A percentile compares a stretch with the other conserved stretches of the same genome.
phyloP scores from a whole-genome alignment of 495 filamentous ascomycete species.

The Chaetomium tenue region DNA sequence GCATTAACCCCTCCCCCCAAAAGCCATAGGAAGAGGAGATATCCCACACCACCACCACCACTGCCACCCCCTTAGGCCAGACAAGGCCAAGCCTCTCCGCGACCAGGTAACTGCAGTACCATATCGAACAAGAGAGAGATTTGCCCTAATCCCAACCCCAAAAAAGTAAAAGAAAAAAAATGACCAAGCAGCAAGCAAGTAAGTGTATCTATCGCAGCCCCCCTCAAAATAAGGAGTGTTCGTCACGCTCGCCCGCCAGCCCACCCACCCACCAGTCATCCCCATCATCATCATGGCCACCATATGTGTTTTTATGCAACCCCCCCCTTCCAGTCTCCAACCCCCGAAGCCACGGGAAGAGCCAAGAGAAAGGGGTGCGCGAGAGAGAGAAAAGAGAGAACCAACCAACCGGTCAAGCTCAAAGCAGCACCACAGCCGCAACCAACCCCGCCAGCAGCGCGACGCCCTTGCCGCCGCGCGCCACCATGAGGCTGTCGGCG shows the following conservation, averaged over 20 bases:
- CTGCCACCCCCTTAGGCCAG: neutral
- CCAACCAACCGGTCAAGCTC: slow-evolving; percentile 19
- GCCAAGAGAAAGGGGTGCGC: neutral
- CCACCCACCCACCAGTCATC: neutral
- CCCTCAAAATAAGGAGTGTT: neutral
- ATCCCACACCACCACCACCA: neutral
- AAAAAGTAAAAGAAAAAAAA: neutral
- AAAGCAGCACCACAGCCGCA: slow-evolving; percentile 41
- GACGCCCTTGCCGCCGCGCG: slow-evolving; percentile 28
- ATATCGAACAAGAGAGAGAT: neutral
- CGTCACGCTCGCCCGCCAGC: neutral
- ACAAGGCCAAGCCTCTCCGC: neutral
- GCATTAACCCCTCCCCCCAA: slow-evolving; percentile 1
- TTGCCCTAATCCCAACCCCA: neutral
- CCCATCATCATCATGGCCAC: neutral
- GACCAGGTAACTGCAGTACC: neutral
- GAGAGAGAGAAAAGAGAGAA: slow-evolving; percentile 6
- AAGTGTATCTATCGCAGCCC: neutral
- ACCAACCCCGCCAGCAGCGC: slow-evolving; percentile 41
- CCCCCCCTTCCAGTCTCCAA: neutral
- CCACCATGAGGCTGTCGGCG: slow-evolving; percentile 21
- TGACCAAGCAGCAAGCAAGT: neutral
- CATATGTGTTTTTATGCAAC: neutral
- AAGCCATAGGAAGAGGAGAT: neutral
- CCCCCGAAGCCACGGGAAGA: neutral